Conservation (phyloP, 31 red algal genomes). For the Asparagopsis taxiformis region DNA sequence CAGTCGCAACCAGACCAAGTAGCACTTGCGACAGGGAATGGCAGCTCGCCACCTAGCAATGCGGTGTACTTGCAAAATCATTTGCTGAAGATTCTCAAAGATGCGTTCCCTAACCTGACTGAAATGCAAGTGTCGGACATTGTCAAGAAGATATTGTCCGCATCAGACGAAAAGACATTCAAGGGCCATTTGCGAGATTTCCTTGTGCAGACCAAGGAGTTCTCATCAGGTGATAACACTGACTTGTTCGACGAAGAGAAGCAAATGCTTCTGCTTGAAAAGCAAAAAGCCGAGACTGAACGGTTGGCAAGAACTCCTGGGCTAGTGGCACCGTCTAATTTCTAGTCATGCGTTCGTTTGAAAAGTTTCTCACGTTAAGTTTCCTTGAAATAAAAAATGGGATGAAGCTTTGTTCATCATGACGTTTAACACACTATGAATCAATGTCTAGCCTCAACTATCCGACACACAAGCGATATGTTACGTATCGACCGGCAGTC, state of each 20-base stretch:
- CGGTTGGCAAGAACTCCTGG: conserved; percentile 72
- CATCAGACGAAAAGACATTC: conserved; percentile 91
- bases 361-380: not conserved
- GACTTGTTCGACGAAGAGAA: conserved; percentile 97
- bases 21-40: conserved; percentile 62
- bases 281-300: conserved; percentile 70
- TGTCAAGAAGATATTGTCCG: conserved; percentile 80
- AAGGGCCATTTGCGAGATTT: conserved; percentile 98
- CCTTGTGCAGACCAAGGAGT: conserved; percentile 97
- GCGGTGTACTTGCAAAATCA: conserved; percentile 72
- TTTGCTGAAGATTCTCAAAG: conserved; percentile 68
- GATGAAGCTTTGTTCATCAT: not conserved
- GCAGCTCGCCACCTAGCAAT: conserved; percentile 51
- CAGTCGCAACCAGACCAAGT: conserved; percentile 43
- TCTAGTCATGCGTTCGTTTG: not conserved
- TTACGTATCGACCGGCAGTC: conserved; percentile 99
- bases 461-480: conserved; percentile 86
- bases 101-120: conserved; percentile 89
- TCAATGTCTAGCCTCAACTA: not conserved
- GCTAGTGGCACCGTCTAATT: conserved; percentile 47
- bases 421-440: not conserved
- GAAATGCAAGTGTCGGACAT: conserved; percentile 70
- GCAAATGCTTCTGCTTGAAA: conserved; percentile 59
- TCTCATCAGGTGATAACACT: conserved; percentile 91
- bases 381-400: conserved; percentile 4